Base-by-base conservation (phyloP, 2,329 filamentous ascomycete genomes). In the Penicillium concentricum region DNA sequence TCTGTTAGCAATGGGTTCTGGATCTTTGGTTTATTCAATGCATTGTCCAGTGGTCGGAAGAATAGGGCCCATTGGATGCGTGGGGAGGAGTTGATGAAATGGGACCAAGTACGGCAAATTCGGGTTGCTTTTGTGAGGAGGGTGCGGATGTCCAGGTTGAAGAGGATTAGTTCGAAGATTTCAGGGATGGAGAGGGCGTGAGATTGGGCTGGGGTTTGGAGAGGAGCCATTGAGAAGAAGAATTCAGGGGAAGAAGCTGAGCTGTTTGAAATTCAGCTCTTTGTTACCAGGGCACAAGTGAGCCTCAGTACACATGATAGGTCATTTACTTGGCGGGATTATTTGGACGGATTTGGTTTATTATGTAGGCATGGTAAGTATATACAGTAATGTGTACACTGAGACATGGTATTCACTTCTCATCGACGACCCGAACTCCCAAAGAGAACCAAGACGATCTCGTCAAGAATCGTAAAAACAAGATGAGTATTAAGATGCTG, bases 401-500 rank as follows among this genome's bases (percentile, higher is more conserved):
- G 30, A 6, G 30, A 15, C 30, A 32, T 32, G 30, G 30, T 44
- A 30, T 20, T 16, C 20, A 22, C 18, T 32, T 34, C 38, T 60
- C 37, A 64, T 3, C 61, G 58, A 34, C 60, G 57, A 42, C 48
- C 51, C 39, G 52, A 44, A 45, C 59, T 62, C 47, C 74, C 81
- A 74, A 90, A 90, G 53, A 90, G 70, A 30, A 88, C 80, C 51
- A 84, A 79, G 34, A 90, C 76, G 51, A 90, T 72, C 74, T 91
- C 88, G 72, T 91, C 88, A 59, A 91, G 72, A 56, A 91, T 81
- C 2, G 86, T 89, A 72, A 89, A 90, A 18, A 83, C 81, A 46
- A 91, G 73, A 72, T 91, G 88, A 46, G 86, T 82, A 73, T 97
- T 97, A 64, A 99, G 79, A 62, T 91, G 83, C 57, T 86, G 83